Conservation (phyloP, 139 green algal genomes). For the Trebouxia sp. region DNA sequence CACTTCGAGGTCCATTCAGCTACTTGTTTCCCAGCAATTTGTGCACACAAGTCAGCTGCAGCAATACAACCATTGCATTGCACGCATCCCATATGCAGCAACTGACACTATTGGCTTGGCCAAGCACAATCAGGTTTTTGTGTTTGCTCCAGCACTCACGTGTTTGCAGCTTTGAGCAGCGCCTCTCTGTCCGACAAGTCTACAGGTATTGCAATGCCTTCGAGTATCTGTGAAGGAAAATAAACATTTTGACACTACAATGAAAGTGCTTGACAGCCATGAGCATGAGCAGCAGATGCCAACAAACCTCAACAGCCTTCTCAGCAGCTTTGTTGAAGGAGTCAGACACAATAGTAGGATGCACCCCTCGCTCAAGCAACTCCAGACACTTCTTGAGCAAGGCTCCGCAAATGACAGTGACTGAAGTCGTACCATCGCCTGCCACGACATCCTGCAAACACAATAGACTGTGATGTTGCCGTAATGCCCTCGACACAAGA, state of each 20-base stretch:
- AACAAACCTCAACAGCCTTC: constrained; percentile 77
- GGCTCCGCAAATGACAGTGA: constrained; percentile 90
- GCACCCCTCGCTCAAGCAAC: constrained; percentile 83
- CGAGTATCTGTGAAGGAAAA: constrained; percentile 67
- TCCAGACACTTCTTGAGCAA: constrained; percentile 91
- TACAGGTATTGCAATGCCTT: constrained; percentile 83
- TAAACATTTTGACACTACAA: not conserved
- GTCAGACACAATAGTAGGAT: constrained; percentile 97
- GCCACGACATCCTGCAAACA: constrained; percentile 91
- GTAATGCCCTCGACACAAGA: not conserved
- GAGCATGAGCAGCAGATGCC: not conserved
- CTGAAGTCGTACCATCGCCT: constrained; percentile 95
- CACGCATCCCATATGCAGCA: no score
- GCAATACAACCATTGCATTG: no score
- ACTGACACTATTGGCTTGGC: no score
- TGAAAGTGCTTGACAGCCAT: not conserved
- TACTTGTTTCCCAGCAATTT: no score
- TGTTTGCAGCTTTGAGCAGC: constrained; percentile 93
- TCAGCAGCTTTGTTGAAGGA: constrained; percentile 81
- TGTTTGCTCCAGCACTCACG: constrained; percentile 48
- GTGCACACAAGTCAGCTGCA: no score
- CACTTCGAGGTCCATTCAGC: no score
- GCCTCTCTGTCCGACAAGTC: constrained; percentile 87
- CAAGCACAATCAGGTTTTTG: constrained; percentile 11
- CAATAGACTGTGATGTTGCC: not conserved